Percentiles rank a stretch among this genome's conserved stretches.
Conservation (phyloP, 768 basidiomycete genomes). For the Cystobasidium onofrii region DNA sequence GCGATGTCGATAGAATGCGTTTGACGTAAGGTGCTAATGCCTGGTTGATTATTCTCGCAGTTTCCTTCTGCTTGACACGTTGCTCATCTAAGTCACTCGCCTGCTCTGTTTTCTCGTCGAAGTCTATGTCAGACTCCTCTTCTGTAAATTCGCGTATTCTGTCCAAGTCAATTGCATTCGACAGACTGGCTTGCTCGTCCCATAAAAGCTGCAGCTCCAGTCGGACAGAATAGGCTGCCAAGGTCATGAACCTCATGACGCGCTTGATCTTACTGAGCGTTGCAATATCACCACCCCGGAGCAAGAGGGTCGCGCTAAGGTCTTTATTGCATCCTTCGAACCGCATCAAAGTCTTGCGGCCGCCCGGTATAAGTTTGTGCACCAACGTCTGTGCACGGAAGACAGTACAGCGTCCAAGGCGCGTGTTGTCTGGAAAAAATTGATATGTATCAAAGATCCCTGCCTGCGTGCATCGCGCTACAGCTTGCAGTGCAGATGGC, state of each 20-base stretch:
- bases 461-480: slow-evolving; percentile 88
- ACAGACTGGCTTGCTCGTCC: slow-evolving; percentile 46
- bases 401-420: slow-evolving; percentile 64
- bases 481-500: slow-evolving; percentile 70
- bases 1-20: slow-evolving; percentile 87
- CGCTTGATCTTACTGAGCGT: slow-evolving; percentile 78
- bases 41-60: slow-evolving; percentile 9
- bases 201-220: slow-evolving; percentile 58
- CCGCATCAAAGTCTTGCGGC: slow-evolving; percentile 91
- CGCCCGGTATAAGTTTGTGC: slow-evolving; percentile 85
- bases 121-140: not conserved
- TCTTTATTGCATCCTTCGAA: slow-evolving; percentile 92
- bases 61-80: not conserved
- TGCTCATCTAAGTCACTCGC: not conserved
- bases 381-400: slow-evolving; percentile 90
- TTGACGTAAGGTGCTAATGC: slow-evolving; percentile 65
- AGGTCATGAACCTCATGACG: slow-evolving; percentile 80
- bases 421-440: slow-evolving; percentile 46
- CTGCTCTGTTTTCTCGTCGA: not conserved
- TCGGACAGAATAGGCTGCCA: slow-evolving; percentile 86
- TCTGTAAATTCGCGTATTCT: slow-evolving; percentile 57
- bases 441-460: slow-evolving; percentile 95
- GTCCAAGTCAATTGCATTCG: slow-evolving; percentile 38
- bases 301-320: slow-evolving; percentile 85
- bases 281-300: slow-evolving; percentile 76